Evolutionary conservation across 345 rosid genomes (phyloP).

Genomic region (Sonneratia caseolaris): DNA sequence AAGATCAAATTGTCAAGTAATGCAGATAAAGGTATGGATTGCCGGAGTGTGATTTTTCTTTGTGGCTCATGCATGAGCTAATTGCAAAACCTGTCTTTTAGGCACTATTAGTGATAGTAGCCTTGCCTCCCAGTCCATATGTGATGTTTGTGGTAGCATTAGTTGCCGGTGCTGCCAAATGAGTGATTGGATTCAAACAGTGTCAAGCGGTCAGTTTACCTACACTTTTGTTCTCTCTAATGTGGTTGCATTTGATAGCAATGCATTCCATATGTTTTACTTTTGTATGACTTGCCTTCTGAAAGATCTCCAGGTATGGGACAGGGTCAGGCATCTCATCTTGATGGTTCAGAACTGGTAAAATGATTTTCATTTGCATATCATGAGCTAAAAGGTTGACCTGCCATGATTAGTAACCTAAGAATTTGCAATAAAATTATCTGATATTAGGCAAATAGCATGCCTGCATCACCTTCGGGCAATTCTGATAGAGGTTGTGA

Average conservation of each 20-base stretch:
- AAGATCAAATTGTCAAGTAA: conserved; percentile 19
- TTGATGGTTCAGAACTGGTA: conserved; percentile 44
- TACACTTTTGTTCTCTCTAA: background rate
- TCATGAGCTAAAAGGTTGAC: background rate
- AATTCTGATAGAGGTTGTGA: conserved; percentile 60
- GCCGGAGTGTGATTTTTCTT: conserved; percentile 28
- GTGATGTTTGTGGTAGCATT: conserved; percentile 29
- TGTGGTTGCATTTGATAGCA: background rate
- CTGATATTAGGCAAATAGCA: conserved; percentile 30
- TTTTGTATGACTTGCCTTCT: conserved; percentile 26
- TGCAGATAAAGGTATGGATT: conserved; percentile 49
- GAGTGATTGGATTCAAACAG: conserved; percentile 21
- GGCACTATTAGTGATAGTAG: conserved; percentile 23
- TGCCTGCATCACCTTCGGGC: conserved; percentile 28
- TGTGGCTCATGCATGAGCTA: conserved; percentile 22
- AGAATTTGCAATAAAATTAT: background rate
- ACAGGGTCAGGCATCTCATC: conserved; percentile 20
- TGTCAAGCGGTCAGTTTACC: conserved; percentile 27
- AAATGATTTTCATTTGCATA: background rate
- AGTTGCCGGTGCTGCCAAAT: conserved; percentile 28
- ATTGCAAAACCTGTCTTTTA: conserved; percentile 17
- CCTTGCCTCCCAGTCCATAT: conserved; percentile 25
- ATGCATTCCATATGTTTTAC: background rate
- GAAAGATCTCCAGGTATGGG: conserved; percentile 23
- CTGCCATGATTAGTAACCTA: background rate